Evolutionary conservation across 148 eudicot genomes (phyloP), one percentile per base, ranked within the genome.

Genomic region (Vaccinium vitisidaea): DNA sequence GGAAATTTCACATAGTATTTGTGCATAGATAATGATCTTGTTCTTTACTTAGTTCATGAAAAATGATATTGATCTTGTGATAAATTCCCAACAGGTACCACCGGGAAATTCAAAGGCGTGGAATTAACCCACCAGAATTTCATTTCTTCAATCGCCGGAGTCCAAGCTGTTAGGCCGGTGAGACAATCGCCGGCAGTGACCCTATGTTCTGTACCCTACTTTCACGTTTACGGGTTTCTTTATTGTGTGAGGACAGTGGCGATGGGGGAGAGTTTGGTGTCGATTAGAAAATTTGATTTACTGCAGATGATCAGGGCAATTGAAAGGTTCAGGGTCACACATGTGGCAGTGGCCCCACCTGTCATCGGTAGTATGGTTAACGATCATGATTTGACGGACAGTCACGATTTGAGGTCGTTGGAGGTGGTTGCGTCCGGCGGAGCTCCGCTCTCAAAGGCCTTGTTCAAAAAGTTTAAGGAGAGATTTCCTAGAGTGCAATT

Each of bases 61-160:
- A 63, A n/a, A n/a, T 9, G 70, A 63, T n/a, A 23, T 0, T 63
- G 3, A 63, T 23, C 67, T 8, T 3, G 1, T 27, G 30, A 63
- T 63, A 23, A 63, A n/a, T 63, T 27, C 70, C 70, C 70, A 0
- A 10, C 23, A 63, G 89, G 89, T n/a, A 87, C 89, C 13, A 87
- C 83, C 5, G 89, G 89, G 61, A 77, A 16, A 53, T 46, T 77
- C 43, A 87, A 87, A 59, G 85, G 89, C 14, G 89, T 84, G 59
- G 87, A 63, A 82, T 54, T 84, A 36, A 87, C 84, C 36, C 89
- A 87, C 79, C 74, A 87, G 14, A 87, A 87, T 67, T 52, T 87
- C 12, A 84, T 84, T 46, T 65, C 83, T 9, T 7, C 19, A 4
- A 7, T 82, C 27, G 84, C 84, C 5, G 52, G 21, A 5, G 2